Evolutionary conservation across 345 rosid genomes (phyloP), one percentile per base, ranked within the genome.

Genomic region (Citrus australasica): DNA sequence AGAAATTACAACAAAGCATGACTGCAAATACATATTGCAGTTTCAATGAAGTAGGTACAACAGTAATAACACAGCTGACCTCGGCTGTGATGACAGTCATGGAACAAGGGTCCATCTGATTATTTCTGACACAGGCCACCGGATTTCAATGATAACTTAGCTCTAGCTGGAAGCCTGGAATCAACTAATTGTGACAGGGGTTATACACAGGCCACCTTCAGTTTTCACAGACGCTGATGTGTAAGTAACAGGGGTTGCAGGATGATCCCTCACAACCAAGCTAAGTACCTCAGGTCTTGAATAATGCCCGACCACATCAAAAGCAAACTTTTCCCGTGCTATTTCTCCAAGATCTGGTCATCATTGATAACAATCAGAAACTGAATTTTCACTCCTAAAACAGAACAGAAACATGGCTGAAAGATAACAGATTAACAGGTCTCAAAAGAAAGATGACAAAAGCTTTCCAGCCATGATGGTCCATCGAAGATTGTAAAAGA

Each of bases 251-350:
- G 98, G 86, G 63, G 76, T 85, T 60, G 89, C 81, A 56, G 97
- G 96, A 78, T 93, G 89, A 82, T 93, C 98, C 78, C 79, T 91
- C 81, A 93, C 97, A 22, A 86, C 88, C 84, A 95, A 86, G 86
- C 94, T 93, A 75, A 95, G 89, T 66, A 95, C 94, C 84, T 95
- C 99, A 24, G 98, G 97, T 79, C 99, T 93, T 38, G 98, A 79
- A 84, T 92, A 93, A 77, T 92, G 99, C 63, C 99, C 97, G 3
- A 93, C 97, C 84, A 93, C 98, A 78, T 93, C 98, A 17, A 93
- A 93, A 81, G 88, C 97, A 58, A 96, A 93, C 71, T 96, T 96
- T 48, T 95, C 98, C 32, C 94, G 73, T 1, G 91, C 90, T 82
- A 95, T 89, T 81, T 96, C 99, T 74, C 99, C 98, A 62, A 96